Evolutionary conservation across 176 grass and related monocot genomes (phyloP).

Genomic region (Oryza glaberrima): DNA sequence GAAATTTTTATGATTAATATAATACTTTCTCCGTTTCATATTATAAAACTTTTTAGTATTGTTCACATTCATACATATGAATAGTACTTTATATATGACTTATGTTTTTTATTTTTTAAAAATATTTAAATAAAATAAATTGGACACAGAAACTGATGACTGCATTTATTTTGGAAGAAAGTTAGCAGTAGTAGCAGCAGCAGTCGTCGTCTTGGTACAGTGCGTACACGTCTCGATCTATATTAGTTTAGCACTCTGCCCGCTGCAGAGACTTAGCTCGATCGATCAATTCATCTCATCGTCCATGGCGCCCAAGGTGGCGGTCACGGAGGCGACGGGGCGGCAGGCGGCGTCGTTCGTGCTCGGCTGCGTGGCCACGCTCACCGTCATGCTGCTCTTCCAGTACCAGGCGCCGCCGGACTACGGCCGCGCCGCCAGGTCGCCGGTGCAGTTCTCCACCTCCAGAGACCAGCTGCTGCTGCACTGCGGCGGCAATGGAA

Average conservation of each 20-base stretch:
- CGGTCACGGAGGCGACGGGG: not conserved
- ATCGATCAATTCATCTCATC: not conserved
- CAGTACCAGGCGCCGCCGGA: conserved; percentile 29
- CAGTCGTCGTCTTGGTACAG: not conserved
- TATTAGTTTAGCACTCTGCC: not conserved
- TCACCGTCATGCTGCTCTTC: conserved; percentile 43
- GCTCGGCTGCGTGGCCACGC: conserved; percentile 40
- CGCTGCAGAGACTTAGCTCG: not conserved
- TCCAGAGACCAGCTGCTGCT: not conserved
- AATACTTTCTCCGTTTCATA: no score
- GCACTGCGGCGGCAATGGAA: not conserved
- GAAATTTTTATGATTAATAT: no score
- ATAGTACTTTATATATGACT: no score
- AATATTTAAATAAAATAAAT: no score
- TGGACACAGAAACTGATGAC: fast-evolving
- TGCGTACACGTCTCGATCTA: not conserved
- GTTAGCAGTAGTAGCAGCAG: no score
- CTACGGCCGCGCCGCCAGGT: conserved; percentile 1
- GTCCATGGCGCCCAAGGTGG: conserved; percentile 1
- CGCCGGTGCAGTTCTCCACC: not conserved
- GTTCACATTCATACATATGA: no score
- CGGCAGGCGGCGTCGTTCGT: conserved; percentile 45
- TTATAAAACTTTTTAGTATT: no score
- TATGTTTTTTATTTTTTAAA: no score
- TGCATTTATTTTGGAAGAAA: no score